Conservation (phyloP, 768 basidiomycete genomes). For the Russula brevipes region DNA sequence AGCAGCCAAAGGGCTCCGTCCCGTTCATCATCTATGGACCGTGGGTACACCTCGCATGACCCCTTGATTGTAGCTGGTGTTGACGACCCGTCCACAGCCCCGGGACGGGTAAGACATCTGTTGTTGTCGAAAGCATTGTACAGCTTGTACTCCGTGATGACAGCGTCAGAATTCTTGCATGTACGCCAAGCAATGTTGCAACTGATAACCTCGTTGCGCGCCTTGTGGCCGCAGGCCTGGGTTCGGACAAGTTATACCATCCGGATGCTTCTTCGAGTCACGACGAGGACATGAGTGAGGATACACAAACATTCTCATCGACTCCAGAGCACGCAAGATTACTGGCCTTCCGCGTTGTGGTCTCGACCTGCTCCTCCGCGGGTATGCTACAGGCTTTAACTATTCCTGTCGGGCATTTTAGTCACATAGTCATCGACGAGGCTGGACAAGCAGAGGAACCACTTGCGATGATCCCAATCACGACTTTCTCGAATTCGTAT, state of each 20-base stretch:
- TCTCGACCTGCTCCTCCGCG: constrained; percentile 54
- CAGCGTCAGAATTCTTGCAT: constrained; percentile 31
- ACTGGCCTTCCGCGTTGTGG: constrained; percentile 44
- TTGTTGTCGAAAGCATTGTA: constrained; percentile 35
- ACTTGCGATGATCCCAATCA: constrained; percentile 43
- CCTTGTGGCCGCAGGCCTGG: constrained; percentile 23
- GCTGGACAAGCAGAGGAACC: constrained; percentile 62
- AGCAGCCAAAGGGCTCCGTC: constrained; percentile 40
- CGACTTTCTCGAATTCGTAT: constrained; percentile 30
- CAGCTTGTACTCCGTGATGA: constrained; percentile 31
- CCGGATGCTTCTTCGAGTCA: constrained; percentile 46
- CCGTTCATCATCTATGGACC: constrained; percentile 63
- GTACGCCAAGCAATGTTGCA: constrained; percentile 36
- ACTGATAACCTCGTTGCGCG: constrained; percentile 33
- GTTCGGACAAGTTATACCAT: constrained; percentile 41
- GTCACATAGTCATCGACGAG: constrained; percentile 59
- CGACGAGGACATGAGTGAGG: constrained; percentile 33
- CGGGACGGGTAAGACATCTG: constrained; percentile 39
- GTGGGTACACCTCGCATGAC: constrained; percentile 34
- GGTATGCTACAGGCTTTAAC: constrained; percentile 45
- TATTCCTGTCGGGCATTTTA: constrained; percentile 49
- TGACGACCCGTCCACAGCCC: constrained; percentile 29
- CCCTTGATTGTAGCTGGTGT: background rate
- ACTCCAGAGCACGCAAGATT: constrained; percentile 36
- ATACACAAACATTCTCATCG: constrained; percentile 35